Evolutionary conservation across 106 monocot genomes (phyloP).

Genomic region (Vanilla planifolia): DNA sequence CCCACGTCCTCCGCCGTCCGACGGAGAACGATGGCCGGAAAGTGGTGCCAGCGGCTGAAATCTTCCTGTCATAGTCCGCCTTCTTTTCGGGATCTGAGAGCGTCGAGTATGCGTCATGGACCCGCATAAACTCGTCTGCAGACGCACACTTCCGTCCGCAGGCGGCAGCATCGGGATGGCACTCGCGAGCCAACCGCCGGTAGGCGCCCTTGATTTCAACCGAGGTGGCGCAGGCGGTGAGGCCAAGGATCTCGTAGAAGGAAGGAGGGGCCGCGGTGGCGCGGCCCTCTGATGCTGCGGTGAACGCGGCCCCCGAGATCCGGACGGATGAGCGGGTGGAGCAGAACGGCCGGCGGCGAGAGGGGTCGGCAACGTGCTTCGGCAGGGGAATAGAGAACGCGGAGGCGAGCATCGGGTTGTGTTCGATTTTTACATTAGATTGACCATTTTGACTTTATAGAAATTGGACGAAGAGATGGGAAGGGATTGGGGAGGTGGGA

Average conservation of each 20-base stretch:
- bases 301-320: background rate
- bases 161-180: slow-evolving; percentile 8
- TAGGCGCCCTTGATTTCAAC: slow-evolving; percentile 11
- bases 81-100: slow-evolving; percentile 21
- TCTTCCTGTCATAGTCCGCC: slow-evolving; percentile 9
- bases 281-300: background rate
- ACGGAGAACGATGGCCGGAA: too few species aligned
- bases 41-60: background rate
- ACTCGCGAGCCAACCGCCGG: background rate
- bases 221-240: background rate
- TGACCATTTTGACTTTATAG: too few species aligned
- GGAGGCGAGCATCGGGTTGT: background rate
- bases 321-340: background rate
- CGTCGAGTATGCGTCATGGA: slow-evolving; percentile 22
- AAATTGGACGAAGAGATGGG: too few species aligned
- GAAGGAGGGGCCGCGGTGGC: slow-evolving; percentile 5
- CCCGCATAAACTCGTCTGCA: slow-evolving; percentile 17
- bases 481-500: too few species aligned
- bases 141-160: background rate
- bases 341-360: background rate
- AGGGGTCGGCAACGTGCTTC: background rate
- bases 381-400: background rate
- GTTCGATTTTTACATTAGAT: too few species aligned
- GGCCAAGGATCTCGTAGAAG: slow-evolving; percentile 11
- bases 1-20: slow-evolving; percentile 11